Evolutionary conservation across 257 asterid genomes (phyloP).

Genomic region (Solanum virginianum): DNA sequence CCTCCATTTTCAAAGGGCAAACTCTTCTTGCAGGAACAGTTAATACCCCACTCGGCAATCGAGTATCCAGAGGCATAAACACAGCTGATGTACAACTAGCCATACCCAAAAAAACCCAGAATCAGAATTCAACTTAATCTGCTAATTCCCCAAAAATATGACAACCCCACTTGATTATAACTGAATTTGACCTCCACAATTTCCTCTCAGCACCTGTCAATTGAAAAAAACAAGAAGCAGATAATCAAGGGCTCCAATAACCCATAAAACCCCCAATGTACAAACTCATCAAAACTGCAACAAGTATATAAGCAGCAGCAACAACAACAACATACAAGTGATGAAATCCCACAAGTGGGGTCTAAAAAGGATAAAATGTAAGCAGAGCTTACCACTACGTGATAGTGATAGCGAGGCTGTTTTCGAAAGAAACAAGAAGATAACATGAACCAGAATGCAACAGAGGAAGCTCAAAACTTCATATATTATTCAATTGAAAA

Average conservation of each 20-base stretch:
- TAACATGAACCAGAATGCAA: neutral
- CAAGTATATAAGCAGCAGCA: no score
- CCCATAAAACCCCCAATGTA: neutral
- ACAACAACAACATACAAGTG: no score
- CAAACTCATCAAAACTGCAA: neutral
- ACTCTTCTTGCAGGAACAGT: constrained; percentile 32
- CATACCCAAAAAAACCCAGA: constrained; percentile 17
- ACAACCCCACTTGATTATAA: neutral
- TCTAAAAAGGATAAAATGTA: no score
- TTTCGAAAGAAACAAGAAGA: neutral
- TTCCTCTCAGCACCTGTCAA: neutral
- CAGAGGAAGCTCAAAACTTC: neutral
- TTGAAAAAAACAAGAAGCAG: neutral
- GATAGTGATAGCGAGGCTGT: no score
- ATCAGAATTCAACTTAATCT: neutral
- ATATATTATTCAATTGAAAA: neutral
- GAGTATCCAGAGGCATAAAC: constrained; percentile 42
- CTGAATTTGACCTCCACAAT: neutral
- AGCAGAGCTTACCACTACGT: no score
- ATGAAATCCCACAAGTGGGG: no score
- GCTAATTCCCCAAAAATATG: neutral
- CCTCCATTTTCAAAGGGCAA: constrained; percentile 33
- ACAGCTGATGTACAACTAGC: constrained; percentile 47
- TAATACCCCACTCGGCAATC: constrained; percentile 30
- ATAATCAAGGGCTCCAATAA: neutral